Conservation (phyloP, 2,329 filamentous ascomycete genomes). For the Zasmidium cellare region DNA sequence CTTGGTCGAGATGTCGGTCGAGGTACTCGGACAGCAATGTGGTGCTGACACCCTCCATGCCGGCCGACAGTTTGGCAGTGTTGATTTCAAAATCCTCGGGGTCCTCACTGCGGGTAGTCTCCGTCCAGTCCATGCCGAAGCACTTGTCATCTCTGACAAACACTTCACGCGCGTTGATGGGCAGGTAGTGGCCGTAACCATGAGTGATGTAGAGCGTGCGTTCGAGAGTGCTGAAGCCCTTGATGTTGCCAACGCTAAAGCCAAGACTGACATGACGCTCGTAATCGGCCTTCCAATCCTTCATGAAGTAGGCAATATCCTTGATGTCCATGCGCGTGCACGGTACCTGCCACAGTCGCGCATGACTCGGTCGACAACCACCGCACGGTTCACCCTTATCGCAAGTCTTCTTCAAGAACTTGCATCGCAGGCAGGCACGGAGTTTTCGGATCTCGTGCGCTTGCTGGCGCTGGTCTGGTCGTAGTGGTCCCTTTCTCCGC, state of each 20-base stretch:
- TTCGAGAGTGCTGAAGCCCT: constrained; percentile 69
- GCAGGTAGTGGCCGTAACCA: constrained; percentile 89
- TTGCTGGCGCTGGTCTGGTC: constrained; percentile 92
- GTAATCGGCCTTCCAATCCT: constrained; percentile 97
- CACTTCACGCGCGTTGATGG: constrained; percentile 90
- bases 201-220: constrained; percentile 88
- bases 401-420: constrained; percentile 98
- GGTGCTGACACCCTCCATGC: constrained; percentile 80
- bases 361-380: constrained; percentile 93
- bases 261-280: constrained; percentile 84
- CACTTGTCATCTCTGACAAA: constrained; percentile 89
- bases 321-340: constrained; percentile 99
- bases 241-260: constrained; percentile 92
- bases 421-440: constrained; percentile 89
- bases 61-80: constrained; percentile 85
- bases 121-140: constrained; percentile 92
- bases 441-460: constrained; percentile 96
- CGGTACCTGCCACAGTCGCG: constrained; percentile 93
- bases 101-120: constrained; percentile 65
- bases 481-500: constrained; percentile 81
- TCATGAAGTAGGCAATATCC: constrained; percentile 98
- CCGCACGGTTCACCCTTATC: constrained; percentile 96
- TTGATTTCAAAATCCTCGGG: constrained; percentile 81
- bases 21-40: constrained; percentile 86
- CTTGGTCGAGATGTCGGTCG: constrained; percentile 88